phyloP scores from a whole-genome alignment of 2,329 filamentous ascomycete species.

The Scolecobasidium constrictum region DNA sequence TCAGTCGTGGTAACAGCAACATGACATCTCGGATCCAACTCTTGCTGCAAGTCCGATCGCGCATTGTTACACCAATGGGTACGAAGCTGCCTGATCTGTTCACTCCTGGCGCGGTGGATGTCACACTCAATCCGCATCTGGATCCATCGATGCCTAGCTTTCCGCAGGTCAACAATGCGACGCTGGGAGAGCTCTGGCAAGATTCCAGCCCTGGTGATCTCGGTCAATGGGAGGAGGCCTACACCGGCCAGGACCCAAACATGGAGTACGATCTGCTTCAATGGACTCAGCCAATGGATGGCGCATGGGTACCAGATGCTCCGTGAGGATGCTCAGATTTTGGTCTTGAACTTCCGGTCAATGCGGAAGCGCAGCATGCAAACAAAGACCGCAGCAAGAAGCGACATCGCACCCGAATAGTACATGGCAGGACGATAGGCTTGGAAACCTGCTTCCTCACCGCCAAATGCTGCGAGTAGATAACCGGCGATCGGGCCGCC shows the following conservation, averaged over 20 bases:
- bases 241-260: constrained; percentile 28
- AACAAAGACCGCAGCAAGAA: constrained; percentile 5
- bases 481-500: constrained; percentile 51
- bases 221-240: constrained; percentile 30
- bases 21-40: constrained; percentile 15
- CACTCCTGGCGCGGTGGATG: not conserved
- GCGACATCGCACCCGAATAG: constrained; percentile 34
- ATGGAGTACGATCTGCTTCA: constrained; percentile 29
- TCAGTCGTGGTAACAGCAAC: not conserved
- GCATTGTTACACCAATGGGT: not conserved
- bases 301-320: not conserved
- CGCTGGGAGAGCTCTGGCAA: constrained; percentile 21
- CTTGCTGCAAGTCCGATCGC: not conserved
- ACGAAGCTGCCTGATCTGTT: not conserved
- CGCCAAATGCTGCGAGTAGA: constrained; percentile 44
- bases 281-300: constrained; percentile 4
- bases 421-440: constrained; percentile 52
- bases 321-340: not conserved
- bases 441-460: constrained; percentile 35
- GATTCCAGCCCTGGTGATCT: constrained; percentile 27
- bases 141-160: constrained; percentile 10
- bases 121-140: not conserved
- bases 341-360: not conserved
- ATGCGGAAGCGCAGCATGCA: not conserved
- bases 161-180: constrained; percentile 14